Conservation (phyloP, 2,329 filamentous ascomycete species). For the Xylariaceae sp. region DNA sequence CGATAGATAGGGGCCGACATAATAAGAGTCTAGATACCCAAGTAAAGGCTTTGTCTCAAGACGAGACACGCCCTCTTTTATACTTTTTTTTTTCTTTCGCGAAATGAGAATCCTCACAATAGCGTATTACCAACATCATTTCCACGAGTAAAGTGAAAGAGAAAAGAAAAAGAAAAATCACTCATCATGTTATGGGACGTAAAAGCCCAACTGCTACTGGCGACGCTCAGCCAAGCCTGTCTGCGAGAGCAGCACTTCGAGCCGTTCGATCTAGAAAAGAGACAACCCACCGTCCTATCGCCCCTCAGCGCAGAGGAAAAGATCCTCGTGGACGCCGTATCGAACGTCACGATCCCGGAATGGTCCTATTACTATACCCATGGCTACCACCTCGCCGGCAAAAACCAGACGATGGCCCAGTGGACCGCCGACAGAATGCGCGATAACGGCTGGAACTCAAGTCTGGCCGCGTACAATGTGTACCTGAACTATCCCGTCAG, state of each 20-base stretch:
- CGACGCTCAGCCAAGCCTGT: constrained; percentile 20
- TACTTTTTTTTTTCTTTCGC: too few relatives aligned
- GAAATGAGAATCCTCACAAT: too few relatives aligned
- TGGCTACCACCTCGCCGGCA: constrained; percentile 30
- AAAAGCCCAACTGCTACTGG: constrained; percentile 9
- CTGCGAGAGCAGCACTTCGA: constrained; percentile 19
- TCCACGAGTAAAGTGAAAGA: too few relatives aligned
- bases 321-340: constrained; percentile 26
- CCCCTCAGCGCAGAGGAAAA: constrained; percentile 26
- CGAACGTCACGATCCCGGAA: constrained; percentile 27
- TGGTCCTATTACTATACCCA: constrained; percentile 34
- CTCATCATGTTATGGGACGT: constrained; percentile 10
- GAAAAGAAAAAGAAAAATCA: neutral
- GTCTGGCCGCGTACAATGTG: constrained; percentile 29
- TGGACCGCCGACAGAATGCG: constrained; percentile 31
- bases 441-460: constrained; percentile 29
- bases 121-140: too few relatives aligned
- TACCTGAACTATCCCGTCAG: constrained; percentile 47
- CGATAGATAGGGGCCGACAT: too few relatives aligned
- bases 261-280: constrained; percentile 11
- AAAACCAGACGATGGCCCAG: constrained; percentile 28
- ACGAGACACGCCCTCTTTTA: too few relatives aligned
- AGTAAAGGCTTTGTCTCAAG: too few relatives aligned
- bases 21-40: too few relatives aligned
- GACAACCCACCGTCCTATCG: constrained; percentile 20